Percentiles rank a stretch among this genome's conserved stretches.
phyloP scores from a whole-genome alignment of 2,329 filamentous ascomycete genomes.

The Knufia petricola region DNA sequence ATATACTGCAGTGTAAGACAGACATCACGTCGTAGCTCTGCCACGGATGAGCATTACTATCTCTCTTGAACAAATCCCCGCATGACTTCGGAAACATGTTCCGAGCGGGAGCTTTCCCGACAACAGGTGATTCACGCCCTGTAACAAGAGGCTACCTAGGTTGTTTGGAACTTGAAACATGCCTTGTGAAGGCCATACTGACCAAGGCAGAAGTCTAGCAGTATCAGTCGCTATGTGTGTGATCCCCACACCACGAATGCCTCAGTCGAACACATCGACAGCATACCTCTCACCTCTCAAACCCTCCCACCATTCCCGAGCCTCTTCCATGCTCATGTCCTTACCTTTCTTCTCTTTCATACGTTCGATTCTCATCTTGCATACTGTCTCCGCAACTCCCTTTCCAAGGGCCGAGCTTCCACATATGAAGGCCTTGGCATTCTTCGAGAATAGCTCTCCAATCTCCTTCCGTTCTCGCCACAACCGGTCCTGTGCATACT shows the following conservation, averaged over 20 bases:
- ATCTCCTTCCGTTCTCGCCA: constrained; percentile 8
- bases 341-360: constrained; percentile 27
- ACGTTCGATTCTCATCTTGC: constrained; percentile 28
- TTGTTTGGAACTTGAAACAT: too few relatives aligned
- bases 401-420: constrained; percentile 5
- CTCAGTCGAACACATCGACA: constrained; percentile 20
- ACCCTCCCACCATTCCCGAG: constrained; percentile 23
- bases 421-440: constrained; percentile 9
- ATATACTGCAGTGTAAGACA: too few relatives aligned
- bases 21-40: too few relatives aligned
- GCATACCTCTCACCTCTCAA: constrained; percentile 19
- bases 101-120: too few relatives aligned
- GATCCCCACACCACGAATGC: background rate
- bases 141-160: too few relatives aligned
- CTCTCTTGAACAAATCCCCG: too few relatives aligned
- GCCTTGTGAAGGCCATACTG: background rate
- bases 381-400: constrained; percentile 33
- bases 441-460: background rate
- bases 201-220: background rate
- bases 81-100: too few relatives aligned
- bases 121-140: too few relatives aligned
- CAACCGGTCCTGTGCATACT: constrained; percentile 8
- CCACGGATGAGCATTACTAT: too few relatives aligned
- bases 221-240: background rate
- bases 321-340: constrained; percentile 31